Percentiles rank a stretch among this genome's conserved stretches.
phyloP scores from a whole-genome alignment of 2,329 filamentous ascomycete genomes.

The Fusarium brachygibbosum region DNA sequence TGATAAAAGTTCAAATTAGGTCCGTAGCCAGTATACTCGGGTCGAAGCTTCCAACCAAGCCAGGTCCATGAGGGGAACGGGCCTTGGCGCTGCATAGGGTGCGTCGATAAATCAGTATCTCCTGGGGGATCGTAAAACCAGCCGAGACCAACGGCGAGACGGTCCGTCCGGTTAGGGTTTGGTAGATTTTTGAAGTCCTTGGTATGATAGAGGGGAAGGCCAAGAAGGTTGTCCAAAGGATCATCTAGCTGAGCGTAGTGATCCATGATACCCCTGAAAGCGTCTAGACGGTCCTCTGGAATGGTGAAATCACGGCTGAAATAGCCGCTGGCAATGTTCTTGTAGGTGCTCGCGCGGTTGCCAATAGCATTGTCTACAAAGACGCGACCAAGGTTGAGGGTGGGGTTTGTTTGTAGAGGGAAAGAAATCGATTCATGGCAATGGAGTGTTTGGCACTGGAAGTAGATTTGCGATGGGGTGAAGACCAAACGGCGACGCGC shows the following conservation, averaged over 20 bases:
- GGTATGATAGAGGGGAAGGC: constrained; percentile 54
- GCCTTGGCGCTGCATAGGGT: constrained; percentile 48
- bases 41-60: constrained; percentile 54
- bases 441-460: constrained; percentile 55
- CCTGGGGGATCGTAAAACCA: constrained; percentile 51
- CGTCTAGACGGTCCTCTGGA: constrained; percentile 52
- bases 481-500: constrained; percentile 55
- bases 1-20: constrained; percentile 53
- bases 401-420: constrained; percentile 51
- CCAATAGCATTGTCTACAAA: constrained; percentile 48
- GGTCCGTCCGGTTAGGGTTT: constrained; percentile 52
- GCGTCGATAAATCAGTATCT: constrained; percentile 34
- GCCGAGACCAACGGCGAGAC: constrained; percentile 53
- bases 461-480: constrained; percentile 56
- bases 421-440: constrained; percentile 56
- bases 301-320: constrained; percentile 50
- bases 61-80: constrained; percentile 57
- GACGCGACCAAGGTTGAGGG: constrained; percentile 52
- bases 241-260: constrained; percentile 49
- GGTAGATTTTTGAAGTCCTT: constrained; percentile 50
- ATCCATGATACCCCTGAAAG: constrained; percentile 52
- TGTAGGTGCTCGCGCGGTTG: constrained; percentile 46
- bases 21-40: constrained; percentile 43
- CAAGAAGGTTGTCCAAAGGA: constrained; percentile 51
- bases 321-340: constrained; percentile 51